Conservation (phyloP, 441 rosid genomes). For the Flueggea neowawraea region DNA sequence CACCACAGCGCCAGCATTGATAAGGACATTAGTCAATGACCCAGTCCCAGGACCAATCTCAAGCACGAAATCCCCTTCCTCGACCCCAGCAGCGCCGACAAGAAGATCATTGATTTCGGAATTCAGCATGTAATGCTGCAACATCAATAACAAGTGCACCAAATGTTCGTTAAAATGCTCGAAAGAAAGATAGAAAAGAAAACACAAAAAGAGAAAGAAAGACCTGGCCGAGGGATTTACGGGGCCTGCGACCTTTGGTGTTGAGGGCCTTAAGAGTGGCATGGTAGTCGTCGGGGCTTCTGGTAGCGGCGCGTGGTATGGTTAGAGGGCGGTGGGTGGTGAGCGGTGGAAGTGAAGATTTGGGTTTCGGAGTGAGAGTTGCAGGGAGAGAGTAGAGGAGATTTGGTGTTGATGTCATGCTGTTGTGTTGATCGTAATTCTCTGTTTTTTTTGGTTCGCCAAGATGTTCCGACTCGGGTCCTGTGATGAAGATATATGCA, state of each 20-base stretch:
- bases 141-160: slow-evolving; percentile 5
- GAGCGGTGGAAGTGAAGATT: slow-evolving; percentile 9
- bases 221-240: slow-evolving; percentile 94
- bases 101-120: slow-evolving; percentile 69
- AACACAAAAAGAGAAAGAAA: too few relatives aligned
- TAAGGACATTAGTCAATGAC: slow-evolving; percentile 74
- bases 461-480: too few relatives aligned
- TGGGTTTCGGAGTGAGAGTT: slow-evolving; percentile 9
- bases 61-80: slow-evolving; percentile 75
- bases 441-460: too few relatives aligned
- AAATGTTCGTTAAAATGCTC: slow-evolving; percentile 32
- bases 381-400: slow-evolving; percentile 26
- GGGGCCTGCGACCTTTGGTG: slow-evolving; percentile 72
- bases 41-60: slow-evolving; percentile 98
- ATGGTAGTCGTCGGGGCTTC: slow-evolving; percentile 74
- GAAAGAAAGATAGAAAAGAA: background rate
- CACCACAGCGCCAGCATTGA: slow-evolving; percentile 63
- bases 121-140: slow-evolving; percentile 93
- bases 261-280: slow-evolving; percentile 82
- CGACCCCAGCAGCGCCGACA: slow-evolving; percentile 49
- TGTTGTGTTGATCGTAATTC: too few relatives aligned
- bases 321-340: background rate
- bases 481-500: too few relatives aligned
- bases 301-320: too few relatives aligned
- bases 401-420: too few relatives aligned